phyloP scores from a whole-genome alignment of 108 stramenopile genomes.

The Bacterosira constricta region DNA sequence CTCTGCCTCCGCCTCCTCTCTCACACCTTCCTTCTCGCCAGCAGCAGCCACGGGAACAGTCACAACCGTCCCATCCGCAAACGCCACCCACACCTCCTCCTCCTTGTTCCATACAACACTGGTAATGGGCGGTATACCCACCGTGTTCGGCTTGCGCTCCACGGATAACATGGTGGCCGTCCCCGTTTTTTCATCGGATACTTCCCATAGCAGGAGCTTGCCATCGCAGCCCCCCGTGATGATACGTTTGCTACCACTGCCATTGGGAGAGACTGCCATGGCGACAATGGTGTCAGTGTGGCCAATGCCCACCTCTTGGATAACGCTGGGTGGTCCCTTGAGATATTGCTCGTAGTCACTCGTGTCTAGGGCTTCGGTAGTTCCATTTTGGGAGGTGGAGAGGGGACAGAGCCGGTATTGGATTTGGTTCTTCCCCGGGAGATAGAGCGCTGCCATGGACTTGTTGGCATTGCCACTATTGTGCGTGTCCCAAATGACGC shows the following conservation, averaged over 20 bases:
- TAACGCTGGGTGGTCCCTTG: conserved; percentile 31
- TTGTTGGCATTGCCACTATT: background rate
- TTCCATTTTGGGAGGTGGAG: background rate
- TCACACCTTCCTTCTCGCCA: background rate
- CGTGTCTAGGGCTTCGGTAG: background rate
- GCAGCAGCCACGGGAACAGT: background rate
- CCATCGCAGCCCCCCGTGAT: conserved; percentile 72
- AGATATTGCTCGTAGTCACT: no score
- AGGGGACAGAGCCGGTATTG: conserved; percentile 40
- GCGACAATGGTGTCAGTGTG: conserved; percentile 71
- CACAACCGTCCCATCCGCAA: conserved; percentile 36
- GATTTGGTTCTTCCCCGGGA: conserved; percentile 54
- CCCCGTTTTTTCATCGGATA: conserved; percentile 17
- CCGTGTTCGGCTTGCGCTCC: background rate
- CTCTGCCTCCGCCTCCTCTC: background rate
- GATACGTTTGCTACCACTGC: background rate
- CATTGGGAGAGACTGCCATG: conserved; percentile 37
- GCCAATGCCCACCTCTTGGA: conserved; percentile 24
- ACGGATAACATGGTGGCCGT: background rate
- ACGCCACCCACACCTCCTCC: conserved; percentile 7
- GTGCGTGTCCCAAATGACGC: conserved; percentile 15
- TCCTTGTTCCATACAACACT: background rate
- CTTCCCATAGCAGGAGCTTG: conserved; percentile 60
- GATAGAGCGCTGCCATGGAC: conserved; percentile 13
- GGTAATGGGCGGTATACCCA: background rate